phyloP scores from a whole-genome alignment of 2,329 filamentous ascomycete genomes.

The Cladosporium sp. region DNA sequence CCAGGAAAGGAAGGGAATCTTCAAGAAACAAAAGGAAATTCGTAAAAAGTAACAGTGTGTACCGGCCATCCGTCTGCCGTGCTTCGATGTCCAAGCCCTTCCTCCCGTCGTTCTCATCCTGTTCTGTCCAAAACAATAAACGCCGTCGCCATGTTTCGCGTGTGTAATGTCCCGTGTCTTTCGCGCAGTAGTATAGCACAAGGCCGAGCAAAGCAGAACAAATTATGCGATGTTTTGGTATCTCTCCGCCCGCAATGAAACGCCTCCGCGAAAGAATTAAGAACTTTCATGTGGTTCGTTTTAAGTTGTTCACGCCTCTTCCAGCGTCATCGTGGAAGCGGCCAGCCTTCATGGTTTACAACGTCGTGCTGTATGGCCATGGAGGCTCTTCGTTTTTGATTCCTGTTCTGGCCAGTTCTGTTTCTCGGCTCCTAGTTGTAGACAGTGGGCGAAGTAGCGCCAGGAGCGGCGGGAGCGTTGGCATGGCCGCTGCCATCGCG shows the following conservation, averaged over 20 bases:
- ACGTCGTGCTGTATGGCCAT: neutral
- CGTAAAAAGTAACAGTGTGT: neutral
- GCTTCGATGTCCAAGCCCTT: neutral
- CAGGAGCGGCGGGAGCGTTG: neutral
- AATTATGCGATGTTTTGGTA: neutral
- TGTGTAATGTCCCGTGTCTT: neutral
- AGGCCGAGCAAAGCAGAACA: neutral
- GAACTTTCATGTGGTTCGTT: neutral
- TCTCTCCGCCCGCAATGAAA: neutral
- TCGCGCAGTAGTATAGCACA: neutral
- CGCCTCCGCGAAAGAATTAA: neutral
- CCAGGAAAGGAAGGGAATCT: too few species aligned
- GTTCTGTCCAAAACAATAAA: neutral
- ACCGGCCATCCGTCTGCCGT: neutral
- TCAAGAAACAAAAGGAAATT: neutral
- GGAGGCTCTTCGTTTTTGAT: neutral
- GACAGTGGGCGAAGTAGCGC: neutral
- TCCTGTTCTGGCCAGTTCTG: neutral
- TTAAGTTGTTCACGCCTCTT: too few species aligned
- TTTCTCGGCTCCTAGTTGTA: constrained; percentile 4
- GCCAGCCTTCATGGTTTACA: neutral
- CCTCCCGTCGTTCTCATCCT: neutral
- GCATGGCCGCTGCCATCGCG: constrained; percentile 25
- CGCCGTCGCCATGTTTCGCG: constrained; percentile 3
- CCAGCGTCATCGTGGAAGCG: neutral